Conservation (phyloP, 1,284 basidiomycete species). For the Boletus hoseneyae region DNA sequence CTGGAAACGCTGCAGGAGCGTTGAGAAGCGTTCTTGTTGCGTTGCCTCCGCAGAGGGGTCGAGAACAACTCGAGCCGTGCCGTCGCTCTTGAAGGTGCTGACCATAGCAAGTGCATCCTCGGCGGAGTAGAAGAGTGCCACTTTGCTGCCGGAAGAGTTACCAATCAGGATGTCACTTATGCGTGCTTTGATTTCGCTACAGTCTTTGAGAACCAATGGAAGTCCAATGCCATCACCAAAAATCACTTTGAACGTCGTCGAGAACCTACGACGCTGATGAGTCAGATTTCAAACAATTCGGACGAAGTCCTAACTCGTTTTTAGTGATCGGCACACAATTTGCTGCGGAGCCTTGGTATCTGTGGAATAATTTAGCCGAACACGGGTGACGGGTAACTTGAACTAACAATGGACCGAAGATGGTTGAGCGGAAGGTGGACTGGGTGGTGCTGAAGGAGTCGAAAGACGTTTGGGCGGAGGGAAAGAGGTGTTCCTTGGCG, state of each 20-base stretch:
- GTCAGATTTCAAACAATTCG: constrained; percentile 1
- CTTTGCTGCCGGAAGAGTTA: constrained; percentile 38
- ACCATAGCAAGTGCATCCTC: constrained; percentile 44
- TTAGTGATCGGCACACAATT: constrained; percentile 1
- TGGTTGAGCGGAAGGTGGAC: constrained; percentile 39
- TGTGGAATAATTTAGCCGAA: constrained; percentile 17
- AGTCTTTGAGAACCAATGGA: constrained; percentile 40
- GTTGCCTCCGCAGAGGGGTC: constrained; percentile 37
- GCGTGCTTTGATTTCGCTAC: constrained; percentile 27
- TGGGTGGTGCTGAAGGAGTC: constrained; percentile 19
- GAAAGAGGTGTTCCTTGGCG: constrained; percentile 46
- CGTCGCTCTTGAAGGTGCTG: constrained; percentile 47
- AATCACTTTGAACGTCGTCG: constrained; percentile 30
- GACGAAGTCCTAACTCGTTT: constrained; percentile 23
- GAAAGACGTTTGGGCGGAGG: constrained; percentile 29
- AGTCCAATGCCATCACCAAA: constrained; percentile 29
- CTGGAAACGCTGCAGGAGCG: constrained; percentile 44
- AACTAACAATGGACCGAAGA: constrained; percentile 57
- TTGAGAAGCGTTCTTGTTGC: constrained; percentile 42
- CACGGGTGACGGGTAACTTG: neutral
- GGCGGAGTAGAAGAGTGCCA: constrained; percentile 53
- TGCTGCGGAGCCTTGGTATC: constrained; percentile 26
- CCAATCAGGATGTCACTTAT: constrained; percentile 37
- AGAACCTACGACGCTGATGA: constrained; percentile 15
- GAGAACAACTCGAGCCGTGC: constrained; percentile 44